A percentile compares a stretch with the other conserved stretches of the same genome.
Conservation (phyloP, 2,329 filamentous ascomycete species). For the Nothopassalora personata region DNA sequence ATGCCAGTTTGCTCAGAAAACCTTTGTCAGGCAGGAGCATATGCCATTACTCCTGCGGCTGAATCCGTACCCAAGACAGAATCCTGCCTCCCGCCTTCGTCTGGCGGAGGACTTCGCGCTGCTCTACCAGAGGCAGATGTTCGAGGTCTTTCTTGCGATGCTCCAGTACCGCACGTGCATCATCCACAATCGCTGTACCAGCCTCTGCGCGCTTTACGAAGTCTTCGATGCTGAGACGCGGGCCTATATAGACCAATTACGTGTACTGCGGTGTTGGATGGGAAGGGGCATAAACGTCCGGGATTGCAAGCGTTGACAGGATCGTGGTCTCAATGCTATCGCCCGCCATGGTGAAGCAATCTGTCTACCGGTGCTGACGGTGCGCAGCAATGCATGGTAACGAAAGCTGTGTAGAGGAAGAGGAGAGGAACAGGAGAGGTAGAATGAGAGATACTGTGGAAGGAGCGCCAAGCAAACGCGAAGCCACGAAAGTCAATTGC, state of each 20-base stretch:
- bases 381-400: neutral
- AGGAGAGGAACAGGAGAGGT: neutral
- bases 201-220: neutral
- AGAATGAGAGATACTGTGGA: neutral
- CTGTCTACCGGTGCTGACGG: neutral
- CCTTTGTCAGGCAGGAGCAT: neutral
- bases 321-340: neutral
- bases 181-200: neutral
- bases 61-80: neutral
- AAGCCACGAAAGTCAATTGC: neutral
- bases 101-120: neutral
- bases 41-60: neutral
- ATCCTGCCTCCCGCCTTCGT: neutral
- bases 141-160: neutral
- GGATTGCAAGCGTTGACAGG: neutral
- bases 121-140: neutral
- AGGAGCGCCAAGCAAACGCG: neutral
- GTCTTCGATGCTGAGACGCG: neutral
- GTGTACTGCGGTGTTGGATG: neutral
- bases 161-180: neutral
- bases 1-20: neutral
- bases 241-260: neutral
- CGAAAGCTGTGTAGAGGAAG: neutral
- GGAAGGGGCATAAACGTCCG: neutral
- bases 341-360: neutral